Evolutionary conservation across 2,329 filamentous ascomycete species (phyloP).

Genomic region (Talaromyces sp.): DNA sequence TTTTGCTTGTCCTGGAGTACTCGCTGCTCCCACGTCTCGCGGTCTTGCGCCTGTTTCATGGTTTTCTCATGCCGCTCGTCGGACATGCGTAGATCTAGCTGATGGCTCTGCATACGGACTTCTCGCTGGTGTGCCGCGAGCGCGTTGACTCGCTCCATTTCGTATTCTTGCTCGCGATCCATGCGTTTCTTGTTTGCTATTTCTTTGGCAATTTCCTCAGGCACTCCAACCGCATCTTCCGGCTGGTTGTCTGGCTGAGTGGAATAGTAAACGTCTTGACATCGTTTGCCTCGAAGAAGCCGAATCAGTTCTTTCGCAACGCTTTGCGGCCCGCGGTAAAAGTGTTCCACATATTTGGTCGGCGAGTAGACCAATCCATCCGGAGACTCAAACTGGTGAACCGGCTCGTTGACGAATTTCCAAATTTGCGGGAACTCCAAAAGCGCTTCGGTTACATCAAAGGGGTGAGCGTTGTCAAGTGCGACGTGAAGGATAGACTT

Average conservation of each 20-base stretch:
- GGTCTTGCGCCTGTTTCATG: not conserved
- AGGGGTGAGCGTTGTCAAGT: constrained; percentile 52
- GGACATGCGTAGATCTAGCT: constrained; percentile 1
- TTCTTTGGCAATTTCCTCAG: not conserved
- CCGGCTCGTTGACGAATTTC: constrained; percentile 55
- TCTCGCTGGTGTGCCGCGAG: not conserved
- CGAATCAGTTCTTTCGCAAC: constrained; percentile 9
- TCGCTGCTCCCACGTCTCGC: not conserved
- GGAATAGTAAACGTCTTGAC: constrained; percentile 3
- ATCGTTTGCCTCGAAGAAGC: not conserved
- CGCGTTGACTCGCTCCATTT: not conserved
- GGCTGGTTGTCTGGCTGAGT: not conserved
- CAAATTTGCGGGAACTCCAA: constrained; percentile 58
- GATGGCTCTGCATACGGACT: constrained; percentile 1
- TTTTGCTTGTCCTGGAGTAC: not conserved
- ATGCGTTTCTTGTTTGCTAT: not conserved
- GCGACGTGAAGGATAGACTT: constrained; percentile 59
- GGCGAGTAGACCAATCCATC: constrained; percentile 58
- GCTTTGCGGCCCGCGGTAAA: not conserved
- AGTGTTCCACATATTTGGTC: constrained; percentile 53
- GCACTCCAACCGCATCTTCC: not conserved
- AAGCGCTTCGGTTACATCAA: constrained; percentile 53
- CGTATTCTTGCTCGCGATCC: not conserved
- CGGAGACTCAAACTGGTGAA: constrained; percentile 50
- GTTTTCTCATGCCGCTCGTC: not conserved